Evolutionary conservation across 2,329 filamentous ascomycete genomes (phyloP).

Genomic region (Colletotrichum viniferum): DNA sequence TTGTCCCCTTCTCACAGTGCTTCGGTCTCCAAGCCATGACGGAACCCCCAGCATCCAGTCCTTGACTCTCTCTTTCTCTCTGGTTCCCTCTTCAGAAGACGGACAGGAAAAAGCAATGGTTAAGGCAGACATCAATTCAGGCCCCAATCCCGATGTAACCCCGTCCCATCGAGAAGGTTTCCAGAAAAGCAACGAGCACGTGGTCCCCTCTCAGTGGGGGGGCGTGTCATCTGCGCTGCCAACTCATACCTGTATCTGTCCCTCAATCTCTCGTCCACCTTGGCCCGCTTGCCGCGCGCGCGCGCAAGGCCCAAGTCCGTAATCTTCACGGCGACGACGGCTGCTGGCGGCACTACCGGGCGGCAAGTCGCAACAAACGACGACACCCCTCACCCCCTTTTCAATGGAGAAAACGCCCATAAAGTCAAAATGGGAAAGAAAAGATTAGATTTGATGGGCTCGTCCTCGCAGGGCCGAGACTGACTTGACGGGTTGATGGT

Average conservation of each 20-base stretch:
- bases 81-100: neutral
- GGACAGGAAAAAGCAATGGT: neutral
- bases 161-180: neutral
- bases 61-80: neutral
- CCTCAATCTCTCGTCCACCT: neutral
- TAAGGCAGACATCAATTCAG: neutral
- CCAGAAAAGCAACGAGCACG: conserved; percentile 15
- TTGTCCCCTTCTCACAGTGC: neutral
- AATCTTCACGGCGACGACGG: neutral
- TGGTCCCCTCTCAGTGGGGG: neutral
- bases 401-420: neutral
- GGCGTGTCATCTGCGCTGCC: neutral
- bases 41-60: neutral
- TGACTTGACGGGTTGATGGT: neutral
- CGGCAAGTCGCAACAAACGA: too few relatives aligned
- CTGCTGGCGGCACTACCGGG: neutral
- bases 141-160: neutral
- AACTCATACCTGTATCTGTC: neutral
- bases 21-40: neutral
- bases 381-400: neutral
- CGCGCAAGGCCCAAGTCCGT: neutral
- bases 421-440: neutral
- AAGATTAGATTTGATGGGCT: neutral
- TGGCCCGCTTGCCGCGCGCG: neutral
- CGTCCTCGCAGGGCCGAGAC: neutral